Evolutionary conservation across 1,284 basidiomycete genomes (phyloP), one percentile per base, ranked within the genome.

Genomic region (Cystobasidium sp.): DNA sequence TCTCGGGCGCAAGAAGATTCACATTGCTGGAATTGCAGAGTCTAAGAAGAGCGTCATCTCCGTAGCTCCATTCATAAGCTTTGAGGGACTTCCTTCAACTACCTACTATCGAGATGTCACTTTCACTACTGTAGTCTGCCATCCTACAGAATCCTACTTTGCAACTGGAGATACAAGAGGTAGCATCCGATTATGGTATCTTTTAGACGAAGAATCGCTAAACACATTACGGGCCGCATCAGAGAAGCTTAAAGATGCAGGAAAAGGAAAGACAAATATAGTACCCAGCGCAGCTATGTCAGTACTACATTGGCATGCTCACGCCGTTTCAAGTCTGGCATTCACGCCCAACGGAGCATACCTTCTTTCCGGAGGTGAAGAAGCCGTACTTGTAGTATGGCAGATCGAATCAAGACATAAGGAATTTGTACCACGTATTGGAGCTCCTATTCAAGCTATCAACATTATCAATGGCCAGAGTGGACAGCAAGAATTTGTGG

Each of bases 321-420:
- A 99, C 81, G 88, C 93, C 6, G 93, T 99, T n/a, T 89, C 91
- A 1, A 91, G 92, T 1, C 83, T 99, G 37, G 85, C 90, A 0
- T 99, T 97, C 82, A 93, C 94, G 0, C 84, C 89, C 1, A 95
- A 95, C 77, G 97, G 97, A 14, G 91, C 93, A 2, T 95, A 97
- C 81, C 84, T 99, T 22, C 84, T 99, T 61, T 97, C 93, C 69
- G 97, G 94, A 77, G 97, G 97, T 56, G 94, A 98, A 82, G 97
- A 99, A 83, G 88, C 92, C 46, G 96, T 97, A 0, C 84, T 99
- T 8, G 96, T 99, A 31, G 89, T 97, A 71, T 99, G 97, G 97
- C 93, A 95, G 80, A 81, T 97, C 49, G 89, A 92, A 77, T 88
- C 89, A 0, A 90, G 91, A 16, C 91, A 89, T 82, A 89, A 89